These are phyloP conservation scores for Exophiala alcalophila DNA, from an alignment of 2,329 filamentous ascomycete genomes.

Conservation along the genomic window DNA sequence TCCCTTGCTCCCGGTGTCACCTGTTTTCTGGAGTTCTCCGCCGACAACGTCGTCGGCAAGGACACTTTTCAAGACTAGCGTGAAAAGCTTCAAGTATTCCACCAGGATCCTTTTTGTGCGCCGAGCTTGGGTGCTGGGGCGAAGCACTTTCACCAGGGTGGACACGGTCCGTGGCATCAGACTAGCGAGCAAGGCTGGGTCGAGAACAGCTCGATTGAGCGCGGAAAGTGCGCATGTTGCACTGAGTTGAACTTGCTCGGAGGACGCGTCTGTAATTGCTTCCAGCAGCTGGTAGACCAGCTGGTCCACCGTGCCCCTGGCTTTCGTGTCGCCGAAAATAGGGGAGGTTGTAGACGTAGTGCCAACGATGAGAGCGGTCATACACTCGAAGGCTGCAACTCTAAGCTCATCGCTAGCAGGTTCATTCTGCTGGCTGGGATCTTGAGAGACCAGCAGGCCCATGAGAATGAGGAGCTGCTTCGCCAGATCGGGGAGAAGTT, in stretches of 20 bases:
- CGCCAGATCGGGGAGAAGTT: slow-evolving; percentile 67
- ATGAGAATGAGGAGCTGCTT: slow-evolving; percentile 84
- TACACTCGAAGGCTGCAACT: slow-evolving; percentile 66
- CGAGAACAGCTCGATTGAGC: slow-evolving; percentile 63
- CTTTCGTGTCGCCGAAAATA: slow-evolving; percentile 52
- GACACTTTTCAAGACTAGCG: slow-evolving; percentile 43
- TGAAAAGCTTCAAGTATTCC: slow-evolving; percentile 58
- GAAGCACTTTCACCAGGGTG: slow-evolving; percentile 70
- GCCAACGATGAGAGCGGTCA: slow-evolving; percentile 59
- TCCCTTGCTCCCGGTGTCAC: slow-evolving; percentile 13
- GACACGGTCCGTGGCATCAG: slow-evolving; percentile 89
- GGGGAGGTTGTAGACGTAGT: slow-evolving; percentile 47
- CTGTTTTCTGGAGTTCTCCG: not conserved
- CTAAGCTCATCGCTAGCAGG: slow-evolving; percentile 68
- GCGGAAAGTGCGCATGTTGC: slow-evolving; percentile 64
- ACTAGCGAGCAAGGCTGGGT: slow-evolving; percentile 72
- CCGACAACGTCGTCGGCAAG: slow-evolving; percentile 46
- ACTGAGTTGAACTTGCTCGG: slow-evolving; percentile 66
- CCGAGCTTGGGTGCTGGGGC: slow-evolving; percentile 62
- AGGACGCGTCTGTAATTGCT: slow-evolving; percentile 62
- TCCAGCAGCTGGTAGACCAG: slow-evolving; percentile 77
- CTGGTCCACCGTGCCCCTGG: slow-evolving; percentile 77
- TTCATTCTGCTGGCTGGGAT: slow-evolving; percentile 52
- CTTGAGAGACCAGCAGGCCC: slow-evolving; percentile 74
- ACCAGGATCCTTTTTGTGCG: slow-evolving; percentile 63